phyloP scores from a whole-genome alignment of 164 flowering plant genomes.

The Kalanchoe fedtschenkoi region DNA sequence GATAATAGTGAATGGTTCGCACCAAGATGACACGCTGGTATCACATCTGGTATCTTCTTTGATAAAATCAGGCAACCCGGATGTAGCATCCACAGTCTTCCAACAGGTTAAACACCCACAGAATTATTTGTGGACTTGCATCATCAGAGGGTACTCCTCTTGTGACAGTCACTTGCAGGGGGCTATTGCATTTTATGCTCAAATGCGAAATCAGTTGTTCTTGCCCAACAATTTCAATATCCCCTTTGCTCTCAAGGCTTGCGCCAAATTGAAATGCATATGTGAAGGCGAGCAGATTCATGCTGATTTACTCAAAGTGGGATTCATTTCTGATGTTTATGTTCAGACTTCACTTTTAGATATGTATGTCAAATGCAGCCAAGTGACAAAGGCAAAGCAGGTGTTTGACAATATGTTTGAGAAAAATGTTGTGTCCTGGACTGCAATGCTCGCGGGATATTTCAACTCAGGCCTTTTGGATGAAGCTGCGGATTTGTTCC shows the following conservation, averaged over 20 bases:
- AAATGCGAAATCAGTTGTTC: background rate
- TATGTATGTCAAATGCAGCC: conserved; percentile 10
- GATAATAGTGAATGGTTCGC: background rate
- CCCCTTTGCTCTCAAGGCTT: conserved; percentile 8
- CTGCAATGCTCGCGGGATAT: conserved; percentile 6
- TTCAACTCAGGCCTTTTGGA: conserved; percentile 1
- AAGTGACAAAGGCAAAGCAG: background rate
- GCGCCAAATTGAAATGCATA: background rate
- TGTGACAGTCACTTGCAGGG: background rate
- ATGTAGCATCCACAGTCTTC: conserved; percentile 2
- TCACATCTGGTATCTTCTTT: conserved; percentile 1
- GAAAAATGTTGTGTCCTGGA: conserved; percentile 8
- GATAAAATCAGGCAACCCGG: background rate
- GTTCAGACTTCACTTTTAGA: conserved; percentile 7
- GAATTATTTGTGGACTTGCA: conserved; percentile 6
- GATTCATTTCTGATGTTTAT: conserved; percentile 8
- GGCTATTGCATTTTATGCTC: background rate
- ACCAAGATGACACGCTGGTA: conserved; percentile 7
- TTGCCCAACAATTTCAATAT: conserved; percentile 5
- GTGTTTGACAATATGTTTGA: conserved; percentile 4
- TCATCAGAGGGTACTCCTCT: conserved; percentile 3
- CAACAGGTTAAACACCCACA: conserved; percentile 1
- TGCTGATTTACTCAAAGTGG: background rate
- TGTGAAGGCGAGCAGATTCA: conserved; percentile 5
- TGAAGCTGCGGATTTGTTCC: conserved; percentile 5